Conservation (phyloP, 2,329 filamentous ascomycete genomes). For the Fusarium pseudograminearum region DNA sequence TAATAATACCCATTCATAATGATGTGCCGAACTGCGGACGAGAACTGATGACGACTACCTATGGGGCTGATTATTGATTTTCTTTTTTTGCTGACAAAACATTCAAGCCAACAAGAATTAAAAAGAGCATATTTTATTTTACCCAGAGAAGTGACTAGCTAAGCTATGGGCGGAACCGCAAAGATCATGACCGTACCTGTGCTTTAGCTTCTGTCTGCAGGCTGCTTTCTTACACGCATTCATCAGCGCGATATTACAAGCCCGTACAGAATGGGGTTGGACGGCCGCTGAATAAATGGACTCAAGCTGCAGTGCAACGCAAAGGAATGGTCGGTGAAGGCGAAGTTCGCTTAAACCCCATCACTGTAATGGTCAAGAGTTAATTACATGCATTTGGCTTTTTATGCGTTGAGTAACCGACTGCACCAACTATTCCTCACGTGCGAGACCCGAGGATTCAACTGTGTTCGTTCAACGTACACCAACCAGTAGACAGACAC, state of each 20-base stretch:
- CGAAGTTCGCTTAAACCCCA: conserved; percentile 23
- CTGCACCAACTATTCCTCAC: conserved; percentile 31
- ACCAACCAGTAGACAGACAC: neutral
- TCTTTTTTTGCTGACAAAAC: conserved; percentile 24
- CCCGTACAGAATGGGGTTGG: conserved; percentile 16
- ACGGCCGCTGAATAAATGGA: conserved; percentile 7
- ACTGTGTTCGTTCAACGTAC: neutral
- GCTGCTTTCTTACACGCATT: neutral
- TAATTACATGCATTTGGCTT: conserved; percentile 10
- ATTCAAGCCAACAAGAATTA: neutral
- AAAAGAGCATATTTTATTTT: neutral
- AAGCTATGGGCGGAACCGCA: conserved; percentile 29
- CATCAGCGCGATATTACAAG: neutral
- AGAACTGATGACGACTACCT: conserved; percentile 34
- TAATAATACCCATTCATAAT: neutral
- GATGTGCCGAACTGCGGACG: conserved; percentile 15
- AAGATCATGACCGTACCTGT: neutral
- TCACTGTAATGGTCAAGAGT: conserved; percentile 16
- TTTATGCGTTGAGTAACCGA: conserved; percentile 17
- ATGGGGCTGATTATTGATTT: neutral
- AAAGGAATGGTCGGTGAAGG: conserved; percentile 14
- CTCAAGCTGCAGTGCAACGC: conserved; percentile 6
- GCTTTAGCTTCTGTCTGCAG: neutral
- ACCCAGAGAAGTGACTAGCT: conserved; percentile 7
- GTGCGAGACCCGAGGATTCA: conserved; percentile 1